These are phyloP conservation scores for Ascochyta rabiei DNA, from an alignment of 2,329 filamentous ascomycete species.

Conservation along the genomic window DNA sequence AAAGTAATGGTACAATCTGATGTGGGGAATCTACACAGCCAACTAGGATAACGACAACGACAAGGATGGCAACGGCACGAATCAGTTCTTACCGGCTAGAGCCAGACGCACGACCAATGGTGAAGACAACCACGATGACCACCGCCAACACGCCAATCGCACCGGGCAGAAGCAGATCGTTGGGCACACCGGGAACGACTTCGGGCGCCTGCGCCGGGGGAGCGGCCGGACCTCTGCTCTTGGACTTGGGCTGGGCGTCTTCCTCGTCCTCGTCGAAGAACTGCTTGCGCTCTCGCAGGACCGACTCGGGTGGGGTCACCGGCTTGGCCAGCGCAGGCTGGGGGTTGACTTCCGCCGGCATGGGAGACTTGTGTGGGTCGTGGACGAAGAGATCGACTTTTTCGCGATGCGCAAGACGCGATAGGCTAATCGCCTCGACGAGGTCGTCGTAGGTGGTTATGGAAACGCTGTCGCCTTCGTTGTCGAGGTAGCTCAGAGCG, in stretches of 20 bases:
- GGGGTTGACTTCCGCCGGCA: constrained; percentile 67
- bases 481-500: constrained; percentile 93
- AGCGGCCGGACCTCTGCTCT: constrained; percentile 52
- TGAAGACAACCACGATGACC: constrained; percentile 92
- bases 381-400: constrained; percentile 98
- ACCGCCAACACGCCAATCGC: constrained; percentile 95
- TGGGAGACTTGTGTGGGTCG: constrained; percentile 85
- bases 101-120: constrained; percentile 72
- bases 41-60: not conserved
- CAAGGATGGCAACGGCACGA: not conserved
- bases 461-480: constrained; percentile 94
- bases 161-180: constrained; percentile 89
- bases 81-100: constrained; percentile 51
- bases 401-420: constrained; percentile 76
- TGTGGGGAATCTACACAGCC: not conserved
- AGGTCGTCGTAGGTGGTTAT: constrained; percentile 96
- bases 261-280: constrained; percentile 60
- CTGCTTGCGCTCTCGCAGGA: constrained; percentile 55
- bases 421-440: constrained; percentile 84
- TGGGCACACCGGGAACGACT: constrained; percentile 88
- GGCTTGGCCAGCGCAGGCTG: constrained; percentile 59
- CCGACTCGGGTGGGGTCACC: constrained; percentile 60
- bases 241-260: constrained; percentile 52
- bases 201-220: constrained; percentile 66
- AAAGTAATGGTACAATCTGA: constrained; percentile 4